Percentiles rank a stretch among this genome's conserved stretches.
Evolutionary conservation across 1,284 basidiomycete species (phyloP).

Genomic region (Papiliotrema nemorosa): DNA sequence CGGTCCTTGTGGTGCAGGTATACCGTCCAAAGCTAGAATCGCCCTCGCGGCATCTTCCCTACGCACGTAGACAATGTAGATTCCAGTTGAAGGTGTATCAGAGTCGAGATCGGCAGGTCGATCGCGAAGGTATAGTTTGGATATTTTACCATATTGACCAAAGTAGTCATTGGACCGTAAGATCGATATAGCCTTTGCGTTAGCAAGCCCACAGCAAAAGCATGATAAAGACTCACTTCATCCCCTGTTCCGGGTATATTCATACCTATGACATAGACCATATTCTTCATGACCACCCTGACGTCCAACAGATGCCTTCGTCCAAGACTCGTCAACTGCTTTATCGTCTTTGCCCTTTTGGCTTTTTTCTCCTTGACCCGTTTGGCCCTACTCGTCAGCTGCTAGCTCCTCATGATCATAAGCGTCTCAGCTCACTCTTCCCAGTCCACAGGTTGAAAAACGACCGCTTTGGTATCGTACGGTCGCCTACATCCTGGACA

Average conservation of each 20-base stretch:
- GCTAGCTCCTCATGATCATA: not conserved
- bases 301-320: slow-evolving; percentile 89
- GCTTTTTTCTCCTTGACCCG: slow-evolving; percentile 94
- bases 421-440: slow-evolving; percentile 71
- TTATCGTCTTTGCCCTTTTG: slow-evolving; percentile 89
- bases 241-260: slow-evolving; percentile 66
- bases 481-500: slow-evolving; percentile 95
- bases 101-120: slow-evolving; percentile 55
- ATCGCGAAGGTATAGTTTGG: slow-evolving; percentile 91
- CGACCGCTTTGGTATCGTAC: slow-evolving; percentile 88
- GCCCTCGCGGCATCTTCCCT: slow-evolving; percentile 93
- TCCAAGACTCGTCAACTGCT: slow-evolving; percentile 85
- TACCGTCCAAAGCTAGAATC: slow-evolving; percentile 89
- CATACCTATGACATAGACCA: slow-evolving; percentile 94
- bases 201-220: not conserved
- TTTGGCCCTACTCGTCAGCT: slow-evolving; percentile 66
- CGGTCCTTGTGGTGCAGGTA: slow-evolving; percentile 71
- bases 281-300: slow-evolving; percentile 92
- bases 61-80: slow-evolving; percentile 95
- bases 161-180: slow-evolving; percentile 95
- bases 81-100: slow-evolving; percentile 61
- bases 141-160: slow-evolving; percentile 97
- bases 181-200: slow-evolving; percentile 76
- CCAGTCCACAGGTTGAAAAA: slow-evolving; percentile 92
- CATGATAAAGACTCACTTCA: slow-evolving; percentile 62